These are phyloP conservation scores for Penicillium steckii DNA, from an alignment of 495 filamentous ascomycete genomes.

Conservation along the genomic window DNA sequence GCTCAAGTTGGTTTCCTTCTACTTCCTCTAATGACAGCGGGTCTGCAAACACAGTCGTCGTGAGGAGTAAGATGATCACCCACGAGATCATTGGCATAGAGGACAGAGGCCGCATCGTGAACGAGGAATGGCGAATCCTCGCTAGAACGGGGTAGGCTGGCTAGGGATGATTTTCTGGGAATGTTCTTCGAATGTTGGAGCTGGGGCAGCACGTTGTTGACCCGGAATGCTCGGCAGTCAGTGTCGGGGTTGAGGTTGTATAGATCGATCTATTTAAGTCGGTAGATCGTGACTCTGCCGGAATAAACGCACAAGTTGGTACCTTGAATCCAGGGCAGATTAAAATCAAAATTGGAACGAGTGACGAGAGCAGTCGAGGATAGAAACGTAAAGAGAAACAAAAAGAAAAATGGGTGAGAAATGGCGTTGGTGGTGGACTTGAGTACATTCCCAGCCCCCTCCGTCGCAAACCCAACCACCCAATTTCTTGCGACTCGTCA, in stretches of 20 bases:
- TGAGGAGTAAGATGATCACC: slow-evolving; percentile 25
- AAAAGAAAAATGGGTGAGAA: slow-evolving; percentile 11
- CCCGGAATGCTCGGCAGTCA: neutral
- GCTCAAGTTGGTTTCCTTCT: slow-evolving; percentile 29
- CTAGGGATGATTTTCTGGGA: slow-evolving; percentile 7
- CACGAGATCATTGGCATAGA: slow-evolving; percentile 28
- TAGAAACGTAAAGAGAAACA: slow-evolving; percentile 12
- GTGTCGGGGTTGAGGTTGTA: slow-evolving; percentile 6
- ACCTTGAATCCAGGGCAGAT: neutral
- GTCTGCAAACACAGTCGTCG: slow-evolving; percentile 34
- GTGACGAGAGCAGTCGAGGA: slow-evolving; percentile 5
- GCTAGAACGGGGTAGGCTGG: neutral
- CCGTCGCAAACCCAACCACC: slow-evolving; percentile 44
- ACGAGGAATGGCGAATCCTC: slow-evolving; percentile 8
- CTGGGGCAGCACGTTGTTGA: slow-evolving; percentile 3
- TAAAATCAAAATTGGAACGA: slow-evolving; percentile 5
- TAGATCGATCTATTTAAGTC: slow-evolving; percentile 2
- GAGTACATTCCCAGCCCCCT: slow-evolving; percentile 32
- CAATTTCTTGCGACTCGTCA: slow-evolving; percentile 32
- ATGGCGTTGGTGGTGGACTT: slow-evolving; percentile 5
- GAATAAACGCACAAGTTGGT: slow-evolving; percentile 2
- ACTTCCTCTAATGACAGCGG: slow-evolving; percentile 27
- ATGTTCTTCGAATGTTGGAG: slow-evolving; percentile 9
- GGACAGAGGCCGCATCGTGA: slow-evolving; percentile 31
- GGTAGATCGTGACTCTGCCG: slow-evolving; percentile 8